Percentiles rank a stretch among this genome's conserved stretches.
Conservation (phyloP, 345 rosid genomes). For the Turritis glabra region DNA sequence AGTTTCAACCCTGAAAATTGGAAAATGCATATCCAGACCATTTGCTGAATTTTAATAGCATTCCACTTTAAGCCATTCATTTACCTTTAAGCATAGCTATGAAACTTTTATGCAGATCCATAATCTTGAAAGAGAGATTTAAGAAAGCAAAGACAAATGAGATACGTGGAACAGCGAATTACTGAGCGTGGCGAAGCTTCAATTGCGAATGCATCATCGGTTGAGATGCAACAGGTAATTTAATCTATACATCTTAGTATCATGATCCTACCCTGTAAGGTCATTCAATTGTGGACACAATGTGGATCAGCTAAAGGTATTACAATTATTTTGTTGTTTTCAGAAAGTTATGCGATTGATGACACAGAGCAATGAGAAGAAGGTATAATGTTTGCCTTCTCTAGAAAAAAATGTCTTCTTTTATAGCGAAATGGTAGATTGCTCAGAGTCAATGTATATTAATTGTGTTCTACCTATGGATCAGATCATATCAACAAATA, state of each 20-base stretch:
- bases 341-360: conserved; percentile 84
- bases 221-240: conserved; percentile 80
- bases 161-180: conserved; percentile 70
- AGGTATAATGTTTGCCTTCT: conserved; percentile 55
- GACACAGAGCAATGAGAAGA: conserved; percentile 87
- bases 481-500: conserved; percentile 91
- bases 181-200: conserved; percentile 87
- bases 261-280: neutral
- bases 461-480: conserved; percentile 33
- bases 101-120: conserved; percentile 49
- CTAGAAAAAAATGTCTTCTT: conserved; percentile 8
- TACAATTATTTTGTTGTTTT: neutral
- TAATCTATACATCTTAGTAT: neutral
- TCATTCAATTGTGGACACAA: conserved; percentile 11
- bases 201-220: conserved; percentile 70
- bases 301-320: neutral
- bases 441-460: neutral
- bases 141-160: conserved; percentile 88
- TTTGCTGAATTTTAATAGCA: conserved; percentile 1
- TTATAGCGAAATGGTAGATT: conserved; percentile 1
- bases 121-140: conserved; percentile 76
- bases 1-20: neutral
- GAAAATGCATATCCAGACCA: conserved; percentile 1
- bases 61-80: conserved; percentile 11
- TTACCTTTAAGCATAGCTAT: neutral